These are phyloP conservation scores for Cotoneaster glaucophyllus DNA, from an alignment of 306 rosid species.

Conservation along the genomic window DNA sequence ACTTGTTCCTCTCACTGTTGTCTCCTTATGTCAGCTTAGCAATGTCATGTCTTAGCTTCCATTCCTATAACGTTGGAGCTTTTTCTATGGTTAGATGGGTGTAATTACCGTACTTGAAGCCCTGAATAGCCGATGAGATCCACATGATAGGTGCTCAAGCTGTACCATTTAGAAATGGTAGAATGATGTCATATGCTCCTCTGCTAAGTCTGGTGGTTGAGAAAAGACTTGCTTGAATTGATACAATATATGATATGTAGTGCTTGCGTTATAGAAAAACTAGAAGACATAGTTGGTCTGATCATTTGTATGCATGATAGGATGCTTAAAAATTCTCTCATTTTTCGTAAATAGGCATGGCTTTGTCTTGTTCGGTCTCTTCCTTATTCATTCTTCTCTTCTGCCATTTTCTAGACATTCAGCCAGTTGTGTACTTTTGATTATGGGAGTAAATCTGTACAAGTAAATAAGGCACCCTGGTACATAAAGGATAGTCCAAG, in stretches of 20 bases:
- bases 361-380: slow-evolving; percentile 1
- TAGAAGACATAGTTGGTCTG: neutral
- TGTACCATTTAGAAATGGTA: neutral
- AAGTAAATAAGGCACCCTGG: slow-evolving; percentile 81
- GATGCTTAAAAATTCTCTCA: neutral
- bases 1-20: neutral
- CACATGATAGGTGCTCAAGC: neutral
- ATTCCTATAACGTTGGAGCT: neutral
- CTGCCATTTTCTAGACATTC: slow-evolving; percentile 69
- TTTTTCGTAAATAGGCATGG: neutral
- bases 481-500: slow-evolving; percentile 77
- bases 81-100: neutral
- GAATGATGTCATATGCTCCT: neutral
- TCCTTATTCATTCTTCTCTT: slow-evolving; percentile 13
- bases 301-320: neutral
- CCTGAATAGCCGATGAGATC: neutral
- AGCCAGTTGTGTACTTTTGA: slow-evolving; percentile 85
- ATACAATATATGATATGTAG: neutral
- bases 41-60: neutral
- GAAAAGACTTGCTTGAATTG: neutral
- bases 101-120: neutral
- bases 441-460: slow-evolving; percentile 65
- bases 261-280: neutral
- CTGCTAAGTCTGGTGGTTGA: neutral
- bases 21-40: neutral